Evolutionary conservation across 805 yeast species (phyloP).

Genomic region (Cyberlindnera amylophila): DNA sequence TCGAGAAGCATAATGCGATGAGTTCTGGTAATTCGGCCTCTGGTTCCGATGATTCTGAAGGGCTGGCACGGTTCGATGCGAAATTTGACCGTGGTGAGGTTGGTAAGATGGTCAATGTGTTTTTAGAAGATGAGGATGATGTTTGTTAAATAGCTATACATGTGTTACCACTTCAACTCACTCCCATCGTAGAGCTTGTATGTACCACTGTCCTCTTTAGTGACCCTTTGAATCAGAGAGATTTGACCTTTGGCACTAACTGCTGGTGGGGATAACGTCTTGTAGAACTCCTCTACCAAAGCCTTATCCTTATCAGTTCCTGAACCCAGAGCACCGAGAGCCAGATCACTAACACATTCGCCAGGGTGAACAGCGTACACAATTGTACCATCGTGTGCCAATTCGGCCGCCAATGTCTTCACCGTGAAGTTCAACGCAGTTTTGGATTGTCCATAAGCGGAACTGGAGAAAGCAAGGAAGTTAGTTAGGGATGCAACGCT

Average conservation of each 20-base stretch:
- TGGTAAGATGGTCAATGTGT: slow-evolving; percentile 34
- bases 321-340: neutral
- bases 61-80: slow-evolving; percentile 32
- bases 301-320: no score
- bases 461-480: slow-evolving; percentile 13
- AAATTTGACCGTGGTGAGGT: slow-evolving; percentile 38
- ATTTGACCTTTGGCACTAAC: slow-evolving; percentile 23
- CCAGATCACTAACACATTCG: no score
- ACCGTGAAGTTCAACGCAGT: no score
- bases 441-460: slow-evolving; percentile 37
- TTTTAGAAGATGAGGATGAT: slow-evolving; percentile 14
- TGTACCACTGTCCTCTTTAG: slow-evolving; percentile 26
- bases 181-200: slow-evolving; percentile 26
- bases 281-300: no score
- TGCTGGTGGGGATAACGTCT: no score
- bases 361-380: no score
- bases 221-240: slow-evolving; percentile 19
- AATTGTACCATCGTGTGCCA: no score
- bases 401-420: no score
- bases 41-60: slow-evolving; percentile 1
- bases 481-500: slow-evolving; percentile 24
- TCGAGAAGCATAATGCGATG: slow-evolving; percentile 16
- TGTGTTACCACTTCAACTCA: slow-evolving; percentile 1
- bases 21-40: slow-evolving; percentile 6
- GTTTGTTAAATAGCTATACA: neutral